These are phyloP conservation scores for Backusella parvicylindrica DNA, from an alignment of 192 early-diverging fungal genomes.

Conservation along the genomic window DNA sequence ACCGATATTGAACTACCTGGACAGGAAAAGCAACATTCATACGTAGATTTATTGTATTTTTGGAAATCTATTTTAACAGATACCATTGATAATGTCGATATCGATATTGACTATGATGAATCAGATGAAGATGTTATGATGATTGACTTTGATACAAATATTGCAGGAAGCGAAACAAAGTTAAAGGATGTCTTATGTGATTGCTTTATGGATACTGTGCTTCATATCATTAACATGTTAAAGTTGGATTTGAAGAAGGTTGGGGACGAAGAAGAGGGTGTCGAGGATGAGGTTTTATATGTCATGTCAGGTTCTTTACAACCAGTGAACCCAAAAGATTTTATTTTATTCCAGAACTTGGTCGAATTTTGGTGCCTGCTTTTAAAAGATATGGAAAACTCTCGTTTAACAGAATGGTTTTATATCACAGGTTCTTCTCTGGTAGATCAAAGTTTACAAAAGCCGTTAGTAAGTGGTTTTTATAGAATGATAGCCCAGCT, in stretches of 20 bases:
- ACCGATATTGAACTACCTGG: constrained; percentile 25
- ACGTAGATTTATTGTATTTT: constrained; percentile 52
- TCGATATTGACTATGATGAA: constrained; percentile 12
- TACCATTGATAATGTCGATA: constrained; percentile 11
- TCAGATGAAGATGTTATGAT: background rate
- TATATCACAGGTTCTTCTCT: constrained; percentile 48
- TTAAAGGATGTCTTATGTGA: constrained; percentile 52
- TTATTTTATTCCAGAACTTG: constrained; percentile 65
- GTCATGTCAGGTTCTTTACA: constrained; percentile 30
- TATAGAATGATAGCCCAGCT: constrained; percentile 62
- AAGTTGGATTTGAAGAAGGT: constrained; percentile 43
- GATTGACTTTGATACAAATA: background rate
- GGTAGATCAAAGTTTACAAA: constrained; percentile 45
- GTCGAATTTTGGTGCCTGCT: constrained; percentile 60
- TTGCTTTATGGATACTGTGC: constrained; percentile 38
- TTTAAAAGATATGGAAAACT: constrained; percentile 34
- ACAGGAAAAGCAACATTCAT: constrained; percentile 31
- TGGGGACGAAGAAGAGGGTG: constrained; percentile 27
- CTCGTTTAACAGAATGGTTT: constrained; percentile 57
- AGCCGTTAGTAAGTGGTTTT: constrained; percentile 71
- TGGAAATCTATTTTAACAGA: constrained; percentile 58
- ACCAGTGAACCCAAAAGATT: constrained; percentile 60
- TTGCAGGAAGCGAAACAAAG: background rate
- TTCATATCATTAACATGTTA: constrained; percentile 41
- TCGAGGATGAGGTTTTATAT: background rate